Conservation (phyloP, 129 eudicot species). For the Flaveria linearis region DNA sequence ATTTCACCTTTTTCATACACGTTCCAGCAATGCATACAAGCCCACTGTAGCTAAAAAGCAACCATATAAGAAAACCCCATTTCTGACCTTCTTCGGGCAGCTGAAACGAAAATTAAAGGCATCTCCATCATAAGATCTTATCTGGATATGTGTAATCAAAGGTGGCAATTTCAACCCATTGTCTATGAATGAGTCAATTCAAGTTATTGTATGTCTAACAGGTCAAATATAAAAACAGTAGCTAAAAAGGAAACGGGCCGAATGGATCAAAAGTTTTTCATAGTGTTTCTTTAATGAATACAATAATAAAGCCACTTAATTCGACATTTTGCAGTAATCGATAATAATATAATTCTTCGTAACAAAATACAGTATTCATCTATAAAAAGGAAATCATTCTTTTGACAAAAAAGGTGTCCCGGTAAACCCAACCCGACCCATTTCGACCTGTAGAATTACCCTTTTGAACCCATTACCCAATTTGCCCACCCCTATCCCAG, state of each 20-base stretch:
- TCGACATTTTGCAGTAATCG: neutral
- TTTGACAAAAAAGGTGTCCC: neutral
- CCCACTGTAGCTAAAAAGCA: constrained; percentile 93
- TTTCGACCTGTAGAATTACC: neutral
- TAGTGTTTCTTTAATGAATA: neutral
- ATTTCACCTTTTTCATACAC: constrained; percentile 70
- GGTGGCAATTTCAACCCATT: neutral
- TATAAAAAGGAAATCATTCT: neutral
- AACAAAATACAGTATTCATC: neutral
- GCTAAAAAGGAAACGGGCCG: neutral
- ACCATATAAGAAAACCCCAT: constrained; percentile 98
- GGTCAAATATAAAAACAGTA: neutral
- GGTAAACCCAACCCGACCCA: neutral
- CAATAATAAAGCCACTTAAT: neutral
- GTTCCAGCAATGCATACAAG: constrained; percentile 76
- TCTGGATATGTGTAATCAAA: neutral
- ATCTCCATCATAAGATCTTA: constrained; percentile 12
- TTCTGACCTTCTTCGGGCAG: constrained; percentile 98
- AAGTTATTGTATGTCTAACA: neutral
- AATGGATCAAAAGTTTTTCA: neutral
- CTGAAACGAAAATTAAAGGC: constrained; percentile 44
- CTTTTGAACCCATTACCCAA: neutral
- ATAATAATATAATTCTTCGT: neutral
- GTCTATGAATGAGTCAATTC: neutral
- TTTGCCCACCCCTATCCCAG: neutral